phyloP scores from a whole-genome alignment of 225 moss, liverwort and hornwort species.

The Polytrichum formosum region DNA sequence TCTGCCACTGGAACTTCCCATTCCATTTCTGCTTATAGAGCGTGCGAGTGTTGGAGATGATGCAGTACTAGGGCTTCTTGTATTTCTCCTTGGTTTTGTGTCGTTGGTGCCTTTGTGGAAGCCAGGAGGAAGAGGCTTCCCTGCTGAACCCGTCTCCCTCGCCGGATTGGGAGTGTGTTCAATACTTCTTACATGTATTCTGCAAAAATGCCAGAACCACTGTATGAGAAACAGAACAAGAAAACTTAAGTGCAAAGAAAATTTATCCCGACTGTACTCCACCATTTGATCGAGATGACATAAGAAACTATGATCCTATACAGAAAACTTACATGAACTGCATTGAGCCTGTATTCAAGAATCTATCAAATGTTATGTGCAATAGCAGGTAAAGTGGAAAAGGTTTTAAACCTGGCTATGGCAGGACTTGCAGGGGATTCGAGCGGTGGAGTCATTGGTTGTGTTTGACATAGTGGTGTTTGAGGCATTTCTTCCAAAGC shows the following conservation, averaged over 20 bases:
- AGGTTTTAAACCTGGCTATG: slow-evolving; percentile 25
- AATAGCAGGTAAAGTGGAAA: too few relatives aligned
- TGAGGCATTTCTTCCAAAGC: slow-evolving; percentile 22
- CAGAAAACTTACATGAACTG: too few relatives aligned
- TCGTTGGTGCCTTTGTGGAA: slow-evolving; percentile 65
- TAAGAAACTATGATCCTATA: too few relatives aligned
- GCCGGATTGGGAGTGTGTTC: slow-evolving; percentile 18
- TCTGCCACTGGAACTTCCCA: slow-evolving; percentile 13
- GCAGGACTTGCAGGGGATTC: slow-evolving; percentile 22
- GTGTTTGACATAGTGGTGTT: slow-evolving; percentile 6
- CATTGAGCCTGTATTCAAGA: too few relatives aligned
- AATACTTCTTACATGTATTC: slow-evolving; percentile 10
- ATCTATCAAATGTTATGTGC: too few relatives aligned
- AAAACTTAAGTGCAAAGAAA: too few relatives aligned
- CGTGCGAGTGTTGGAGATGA: slow-evolving; percentile 36
- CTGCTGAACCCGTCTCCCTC: slow-evolving; percentile 12
- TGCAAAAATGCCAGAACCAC: not conserved
- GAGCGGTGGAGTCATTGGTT: slow-evolving; percentile 17
- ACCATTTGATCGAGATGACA: too few relatives aligned
- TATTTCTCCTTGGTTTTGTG: slow-evolving; percentile 34
- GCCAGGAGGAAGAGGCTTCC: slow-evolving; percentile 40
- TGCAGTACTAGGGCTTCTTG: slow-evolving; percentile 16
- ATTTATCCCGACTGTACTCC: too few relatives aligned
- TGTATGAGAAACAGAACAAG: not conserved
- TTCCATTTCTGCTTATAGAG: slow-evolving; percentile 29